Evolutionary conservation across 257 asterid species (phyloP), one percentile per base, ranked within the genome.

Genomic region (Perilla frutescens): DNA sequence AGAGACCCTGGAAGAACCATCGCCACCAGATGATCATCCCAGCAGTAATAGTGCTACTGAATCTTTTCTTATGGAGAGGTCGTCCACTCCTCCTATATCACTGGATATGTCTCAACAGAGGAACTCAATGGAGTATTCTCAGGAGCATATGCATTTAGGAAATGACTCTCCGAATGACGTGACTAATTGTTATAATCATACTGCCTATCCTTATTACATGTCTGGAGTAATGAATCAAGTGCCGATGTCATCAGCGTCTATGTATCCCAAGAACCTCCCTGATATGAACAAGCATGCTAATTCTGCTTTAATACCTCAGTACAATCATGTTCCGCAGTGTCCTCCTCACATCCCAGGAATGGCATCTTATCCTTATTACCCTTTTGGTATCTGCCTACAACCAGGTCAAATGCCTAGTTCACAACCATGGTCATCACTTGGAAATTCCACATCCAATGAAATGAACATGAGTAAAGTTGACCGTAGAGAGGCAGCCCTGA

Each of bases 401-500:
- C 87, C 96, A 4, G 93, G 91, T 41, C 97, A 91, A 81, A 80
- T 83, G 73, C 85, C 91, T 45, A 13, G 88, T n/a, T 57, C 89
- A 9, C 92, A 84, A 75, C 79, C 88, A 40, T 88, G 92, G 92
- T 87, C 89, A 6, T 64, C 96, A 7, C 72, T 66, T 67, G 95
- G 88, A 56, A 86, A 69, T 72, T 49, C 88, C 6, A 20, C 84
- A 10, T 20, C 61, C 3, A 80, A 74, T 58, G 96, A 83, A 60
- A 89, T 82, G 62, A 81, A 76, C 11, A 29, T 57, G 34, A 83
- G 72, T 72, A 90, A 85, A 79, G 73, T 81, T 31, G 93, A 87
- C 57, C 90, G 93, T 13, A 86, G 99, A 81, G 96, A 87, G 89
- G 98, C 92, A 5, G 99, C 99, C 7, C 78, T 95, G 82, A 74